phyloP scores from a whole-genome alignment of 805 yeast species.

The Yarrowia sp. region DNA sequence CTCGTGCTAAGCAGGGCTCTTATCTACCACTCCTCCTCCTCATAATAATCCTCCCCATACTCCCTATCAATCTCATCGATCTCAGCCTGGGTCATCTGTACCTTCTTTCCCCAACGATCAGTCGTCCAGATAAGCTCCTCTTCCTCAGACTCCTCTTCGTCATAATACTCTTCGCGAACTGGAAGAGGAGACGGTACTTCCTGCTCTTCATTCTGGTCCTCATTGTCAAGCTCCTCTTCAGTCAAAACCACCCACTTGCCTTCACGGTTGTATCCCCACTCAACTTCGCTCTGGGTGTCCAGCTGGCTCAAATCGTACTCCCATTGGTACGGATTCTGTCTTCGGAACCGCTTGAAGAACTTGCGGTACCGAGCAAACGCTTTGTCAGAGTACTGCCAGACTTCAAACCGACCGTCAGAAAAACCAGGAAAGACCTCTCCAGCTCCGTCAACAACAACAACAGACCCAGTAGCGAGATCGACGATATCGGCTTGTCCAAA shows the following conservation, averaged over 20 bases:
- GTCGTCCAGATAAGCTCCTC: background rate
- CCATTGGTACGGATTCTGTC: background rate
- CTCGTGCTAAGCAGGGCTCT: too few relatives aligned
- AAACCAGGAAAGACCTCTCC: conserved; percentile 3
- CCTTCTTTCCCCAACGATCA: background rate
- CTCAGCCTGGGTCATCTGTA: too few relatives aligned
- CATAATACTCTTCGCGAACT: background rate
- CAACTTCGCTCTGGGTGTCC: too few relatives aligned
- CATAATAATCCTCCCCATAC: background rate
- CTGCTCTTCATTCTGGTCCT: background rate
- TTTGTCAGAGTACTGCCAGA: background rate
- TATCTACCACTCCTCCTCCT: background rate
- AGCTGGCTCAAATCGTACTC: background rate
- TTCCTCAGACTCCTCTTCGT: background rate
- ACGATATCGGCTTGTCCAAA: background rate
- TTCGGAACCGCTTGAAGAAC: background rate
- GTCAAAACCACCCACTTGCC: background rate
- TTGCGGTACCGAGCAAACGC: background rate
- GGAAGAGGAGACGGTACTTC: background rate
- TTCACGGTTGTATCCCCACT: background rate
- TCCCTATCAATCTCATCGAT: too few relatives aligned
- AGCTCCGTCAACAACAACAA: background rate
- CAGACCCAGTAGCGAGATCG: background rate
- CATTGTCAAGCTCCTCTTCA: background rate
- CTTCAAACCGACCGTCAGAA: background rate